Base-by-base conservation (phyloP, 2,329 filamentous ascomycete species). In the Paracamarosporium sp. region DNA sequence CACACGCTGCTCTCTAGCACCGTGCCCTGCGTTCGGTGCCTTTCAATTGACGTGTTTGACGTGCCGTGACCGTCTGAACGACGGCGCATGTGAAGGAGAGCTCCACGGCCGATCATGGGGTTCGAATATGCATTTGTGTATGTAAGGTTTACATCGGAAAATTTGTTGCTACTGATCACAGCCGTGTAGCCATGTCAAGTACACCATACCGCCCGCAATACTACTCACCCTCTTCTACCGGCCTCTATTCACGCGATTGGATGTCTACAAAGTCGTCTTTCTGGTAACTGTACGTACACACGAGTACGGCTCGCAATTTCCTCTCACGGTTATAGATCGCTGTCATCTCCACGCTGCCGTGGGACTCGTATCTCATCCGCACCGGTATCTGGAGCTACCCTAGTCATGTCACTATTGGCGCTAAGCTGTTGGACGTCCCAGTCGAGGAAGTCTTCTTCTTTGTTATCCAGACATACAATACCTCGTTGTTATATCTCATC, bases 361-460 rank as follows among this genome's bases (percentile, higher is more conserved):
- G 90, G 90, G 90, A 92, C 67, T 90, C 88, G 8, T 91, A 91
- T 73, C 82, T 92, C 38, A 90, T 93, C 65, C 84, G 82, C 62
- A 85, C 81, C 53, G 78, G 81, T 43, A 84, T 92, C 68, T 92
- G 90, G 90, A 88, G 86, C 9, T 93, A 92, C 67, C 89, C 90
- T 1, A 76, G 81, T 11, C 79, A 86, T 67, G 89, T 85, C 20
- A 84, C 92, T 30, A 67, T 89, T 33, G 90, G 90, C 0, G 81
- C 81, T 0, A 88, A 81, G 1, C 70, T 91, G 15, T 85, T 85
- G 65, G 78, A 80, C n/a, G 90, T 92, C 17, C 90, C 90, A 0
- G 73, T 83, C 4, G 90, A 92, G 67, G 90, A 92, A 71, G 75
- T 92, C 4, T 92, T 92, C 76, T 92, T 92, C 81, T 92, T 92